A percentile compares a stretch with the other conserved stretches of the same genome.
Evolutionary conservation across 1,284 basidiomycete species (phyloP).

Genomic region (Ceratobasidium sp.): DNA sequence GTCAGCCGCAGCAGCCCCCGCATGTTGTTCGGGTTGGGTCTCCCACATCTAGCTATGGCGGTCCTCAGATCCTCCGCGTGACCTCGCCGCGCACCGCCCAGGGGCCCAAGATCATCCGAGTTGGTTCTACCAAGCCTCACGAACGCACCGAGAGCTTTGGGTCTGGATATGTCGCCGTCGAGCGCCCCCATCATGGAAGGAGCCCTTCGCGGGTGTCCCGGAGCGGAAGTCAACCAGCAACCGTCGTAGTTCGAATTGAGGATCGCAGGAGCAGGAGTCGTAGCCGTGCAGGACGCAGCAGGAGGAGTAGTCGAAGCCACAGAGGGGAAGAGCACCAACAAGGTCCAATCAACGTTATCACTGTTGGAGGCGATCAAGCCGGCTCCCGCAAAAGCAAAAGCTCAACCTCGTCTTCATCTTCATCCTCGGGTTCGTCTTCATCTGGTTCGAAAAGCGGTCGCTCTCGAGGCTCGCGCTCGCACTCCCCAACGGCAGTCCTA

Average conservation of each 20-base stretch:
- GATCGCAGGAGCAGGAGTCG: conserved; percentile 23
- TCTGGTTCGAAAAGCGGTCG: no score
- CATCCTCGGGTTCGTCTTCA: no score
- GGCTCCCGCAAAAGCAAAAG: conserved; percentile 11
- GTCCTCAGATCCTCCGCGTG: conserved; percentile 33
- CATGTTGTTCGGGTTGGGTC: conserved; percentile 34
- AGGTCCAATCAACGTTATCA: conserved; percentile 22
- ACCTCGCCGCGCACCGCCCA: conserved; percentile 26
- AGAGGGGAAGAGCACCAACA: neutral
- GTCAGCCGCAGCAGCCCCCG: conserved; percentile 10
- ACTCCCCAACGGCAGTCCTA: conserved; percentile 19
- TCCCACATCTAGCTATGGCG: conserved; percentile 15
- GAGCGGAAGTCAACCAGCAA: conserved; percentile 8
- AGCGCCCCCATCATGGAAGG: conserved; percentile 11
- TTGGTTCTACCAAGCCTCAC: conserved; percentile 30
- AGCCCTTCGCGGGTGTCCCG: conserved; percentile 17
- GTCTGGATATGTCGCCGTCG: conserved; percentile 33
- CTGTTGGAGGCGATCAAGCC: conserved; percentile 11
- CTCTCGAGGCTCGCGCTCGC: neutral
- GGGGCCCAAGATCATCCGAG: conserved; percentile 31
- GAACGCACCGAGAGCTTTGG: conserved; percentile 14
- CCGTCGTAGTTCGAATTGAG: conserved; percentile 36
- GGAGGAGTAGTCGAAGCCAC: conserved; percentile 2
- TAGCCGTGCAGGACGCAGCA: conserved; percentile 27
- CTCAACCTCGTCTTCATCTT: conserved; percentile 8